Evolutionary conservation across 768 basidiomycete species (phyloP).

Genomic region (Hydnum rufescens): DNA sequence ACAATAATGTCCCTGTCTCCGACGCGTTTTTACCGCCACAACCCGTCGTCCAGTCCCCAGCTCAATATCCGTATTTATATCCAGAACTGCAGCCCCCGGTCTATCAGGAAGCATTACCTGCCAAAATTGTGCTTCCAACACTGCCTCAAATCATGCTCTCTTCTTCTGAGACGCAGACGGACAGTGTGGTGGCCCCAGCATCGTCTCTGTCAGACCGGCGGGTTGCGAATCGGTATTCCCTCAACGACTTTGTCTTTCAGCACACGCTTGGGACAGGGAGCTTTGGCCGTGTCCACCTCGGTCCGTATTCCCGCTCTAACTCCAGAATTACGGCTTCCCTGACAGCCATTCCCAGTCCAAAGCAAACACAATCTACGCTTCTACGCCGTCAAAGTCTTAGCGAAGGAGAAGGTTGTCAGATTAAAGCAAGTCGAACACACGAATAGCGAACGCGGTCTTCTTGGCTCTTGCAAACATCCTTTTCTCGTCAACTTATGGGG

Average conservation of each 20-base stretch:
- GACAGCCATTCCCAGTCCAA: conserved; percentile 31
- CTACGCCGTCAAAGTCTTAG: conserved; percentile 89
- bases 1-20: background rate
- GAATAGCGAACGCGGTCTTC: conserved; percentile 80
- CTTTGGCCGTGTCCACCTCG: conserved; percentile 89
- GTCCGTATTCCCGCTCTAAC: conserved; percentile 21
- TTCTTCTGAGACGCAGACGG: background rate
- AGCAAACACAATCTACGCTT: conserved; percentile 90
- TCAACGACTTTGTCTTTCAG: conserved; percentile 61
- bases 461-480: conserved; percentile 69
- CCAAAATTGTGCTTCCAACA: background rate
- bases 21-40: background rate
- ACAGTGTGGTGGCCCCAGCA: too few species aligned
- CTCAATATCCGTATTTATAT: background rate
- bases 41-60: background rate
- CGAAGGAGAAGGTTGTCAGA: conserved; percentile 78
- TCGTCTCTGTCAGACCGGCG: background rate
- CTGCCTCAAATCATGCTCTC: background rate
- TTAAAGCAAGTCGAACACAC: conserved; percentile 97
- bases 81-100: background rate
- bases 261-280: conserved; percentile 84
- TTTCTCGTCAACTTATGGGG: conserved; percentile 97
- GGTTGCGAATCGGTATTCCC: conserved; percentile 27
- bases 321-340: conserved; percentile 9
- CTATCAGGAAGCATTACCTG: background rate